Percentiles rank a stretch among this genome's conserved stretches.
phyloP scores from a whole-genome alignment of 2,329 filamentous ascomycete genomes.

The Fusarium guadeloupense region DNA sequence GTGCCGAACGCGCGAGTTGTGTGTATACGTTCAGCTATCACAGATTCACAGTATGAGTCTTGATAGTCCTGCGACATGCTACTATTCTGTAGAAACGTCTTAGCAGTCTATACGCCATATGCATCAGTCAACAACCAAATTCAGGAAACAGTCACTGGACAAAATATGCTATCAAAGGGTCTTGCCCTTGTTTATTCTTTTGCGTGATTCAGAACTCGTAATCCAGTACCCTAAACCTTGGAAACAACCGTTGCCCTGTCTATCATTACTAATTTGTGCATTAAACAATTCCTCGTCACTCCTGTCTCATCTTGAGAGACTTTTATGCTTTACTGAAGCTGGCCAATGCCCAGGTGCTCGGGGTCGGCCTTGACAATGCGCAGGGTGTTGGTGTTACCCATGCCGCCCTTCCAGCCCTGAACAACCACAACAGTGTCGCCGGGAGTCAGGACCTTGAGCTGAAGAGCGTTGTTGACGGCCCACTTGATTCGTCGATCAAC shows the following conservation, averaged over 20 bases:
- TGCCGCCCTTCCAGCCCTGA: slow-evolving; percentile 90
- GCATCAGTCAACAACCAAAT: not conserved
- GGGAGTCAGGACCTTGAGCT: slow-evolving; percentile 77
- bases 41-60: too few relatives aligned
- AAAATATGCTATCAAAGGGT: slow-evolving; percentile 9
- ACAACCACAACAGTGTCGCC: slow-evolving; percentile 84
- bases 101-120: not conserved
- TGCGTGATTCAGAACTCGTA: slow-evolving; percentile 40
- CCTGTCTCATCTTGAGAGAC: slow-evolving; percentile 18
- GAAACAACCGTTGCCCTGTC: slow-evolving; percentile 43
- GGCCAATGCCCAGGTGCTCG: slow-evolving; percentile 65
- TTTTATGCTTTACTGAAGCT: slow-evolving; percentile 44
- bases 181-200: slow-evolving; percentile 34
- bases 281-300: slow-evolving; percentile 35
- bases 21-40: too few relatives aligned
- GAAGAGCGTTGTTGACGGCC: slow-evolving; percentile 88
- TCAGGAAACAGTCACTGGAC: not conserved
- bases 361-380: slow-evolving; percentile 70
- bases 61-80: too few relatives aligned
- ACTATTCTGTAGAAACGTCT: too few relatives aligned
- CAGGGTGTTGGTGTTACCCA: slow-evolving; percentile 89
- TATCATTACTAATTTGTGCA: slow-evolving; percentile 46
- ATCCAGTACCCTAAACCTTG: slow-evolving; percentile 41
- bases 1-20: not conserved
- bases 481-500: slow-evolving; percentile 98